Evolutionary conservation across 768 basidiomycete genomes (phyloP).

Genomic region (Rhizopogon vinicolor): DNA sequence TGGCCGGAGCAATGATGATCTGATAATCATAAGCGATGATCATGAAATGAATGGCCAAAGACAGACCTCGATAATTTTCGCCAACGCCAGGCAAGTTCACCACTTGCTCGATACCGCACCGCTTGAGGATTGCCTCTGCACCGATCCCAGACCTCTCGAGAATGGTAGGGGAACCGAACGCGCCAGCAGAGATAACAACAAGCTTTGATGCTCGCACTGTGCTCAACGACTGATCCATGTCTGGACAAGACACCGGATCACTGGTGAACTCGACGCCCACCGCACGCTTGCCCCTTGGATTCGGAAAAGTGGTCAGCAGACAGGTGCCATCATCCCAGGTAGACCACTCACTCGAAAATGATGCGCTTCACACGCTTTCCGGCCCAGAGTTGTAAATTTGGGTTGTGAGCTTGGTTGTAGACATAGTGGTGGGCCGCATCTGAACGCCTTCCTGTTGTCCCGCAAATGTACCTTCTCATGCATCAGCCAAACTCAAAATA

Average conservation of each 20-base stretch:
- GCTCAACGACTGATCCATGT: conserved; percentile 14
- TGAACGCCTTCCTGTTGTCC: conserved; percentile 38
- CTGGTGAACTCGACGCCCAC: conserved; percentile 47
- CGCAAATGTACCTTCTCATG: conserved; percentile 45
- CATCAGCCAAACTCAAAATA: too few species aligned
- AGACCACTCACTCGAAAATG: conserved; percentile 39
- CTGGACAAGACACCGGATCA: conserved; percentile 9
- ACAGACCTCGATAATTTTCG: conserved; percentile 61
- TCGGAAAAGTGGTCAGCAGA: too few species aligned
- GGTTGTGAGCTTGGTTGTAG: conserved; percentile 37
- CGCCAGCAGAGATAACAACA: conserved; percentile 47
- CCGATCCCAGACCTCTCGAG: conserved; percentile 72
- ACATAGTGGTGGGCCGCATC: conserved; percentile 45
- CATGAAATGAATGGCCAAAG: too few species aligned
- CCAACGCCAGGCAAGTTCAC: conserved; percentile 78
- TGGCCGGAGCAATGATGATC: too few species aligned
- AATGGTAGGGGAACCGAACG: conserved; percentile 54
- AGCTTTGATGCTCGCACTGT: conserved; percentile 33
- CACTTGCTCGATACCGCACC: conserved; percentile 39
- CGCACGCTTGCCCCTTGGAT: neutral
- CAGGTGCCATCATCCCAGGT: too few species aligned
- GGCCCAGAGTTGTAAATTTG: conserved; percentile 34
- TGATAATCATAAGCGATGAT: too few species aligned
- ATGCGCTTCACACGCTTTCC: conserved; percentile 40
- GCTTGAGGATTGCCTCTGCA: conserved; percentile 38